A percentile compares a stretch with the other conserved stretches of the same genome.
These are phyloP conservation scores for Mrakia gelida DNA, from an alignment of 768 basidiomycete genomes.

Conservation along the genomic window DNA sequence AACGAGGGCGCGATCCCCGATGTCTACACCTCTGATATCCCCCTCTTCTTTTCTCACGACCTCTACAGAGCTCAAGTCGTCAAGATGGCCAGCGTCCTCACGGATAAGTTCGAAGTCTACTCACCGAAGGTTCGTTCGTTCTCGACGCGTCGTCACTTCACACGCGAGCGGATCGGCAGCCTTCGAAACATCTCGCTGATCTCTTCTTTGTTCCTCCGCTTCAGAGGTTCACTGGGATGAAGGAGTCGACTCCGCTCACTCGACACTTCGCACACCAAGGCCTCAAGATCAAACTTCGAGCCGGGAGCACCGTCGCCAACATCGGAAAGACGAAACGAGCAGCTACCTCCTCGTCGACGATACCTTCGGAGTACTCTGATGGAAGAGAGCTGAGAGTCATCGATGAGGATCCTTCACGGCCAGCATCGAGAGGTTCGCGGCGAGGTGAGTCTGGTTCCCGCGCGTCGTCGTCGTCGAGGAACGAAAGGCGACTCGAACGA, in stretches of 20 bases:
- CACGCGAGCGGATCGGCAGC: neutral
- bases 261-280: constrained; percentile 45
- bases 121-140: constrained; percentile 41
- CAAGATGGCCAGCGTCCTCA: constrained; percentile 38
- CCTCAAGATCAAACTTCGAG: constrained; percentile 44
- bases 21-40: neutral
- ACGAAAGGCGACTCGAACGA: neutral
- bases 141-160: neutral
- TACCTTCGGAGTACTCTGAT: neutral
- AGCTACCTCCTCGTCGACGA: neutral
- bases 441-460: neutral
- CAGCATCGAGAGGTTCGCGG: neutral
- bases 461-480: too few relatives aligned
- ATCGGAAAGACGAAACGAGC: constrained; percentile 7
- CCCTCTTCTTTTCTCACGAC: neutral
- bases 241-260: constrained; percentile 42
- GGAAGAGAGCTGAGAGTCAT: neutral
- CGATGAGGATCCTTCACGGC: neutral
- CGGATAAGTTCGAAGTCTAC: constrained; percentile 45
- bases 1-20: neutral
- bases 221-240: constrained; percentile 43
- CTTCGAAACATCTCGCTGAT: neutral
- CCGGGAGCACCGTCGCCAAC: constrained; percentile 32
- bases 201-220: neutral
- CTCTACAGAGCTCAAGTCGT: constrained; percentile 20